phyloP scores from a whole-genome alignment of 495 filamentous ascomycete species.

The Parathielavia appendiculata region DNA sequence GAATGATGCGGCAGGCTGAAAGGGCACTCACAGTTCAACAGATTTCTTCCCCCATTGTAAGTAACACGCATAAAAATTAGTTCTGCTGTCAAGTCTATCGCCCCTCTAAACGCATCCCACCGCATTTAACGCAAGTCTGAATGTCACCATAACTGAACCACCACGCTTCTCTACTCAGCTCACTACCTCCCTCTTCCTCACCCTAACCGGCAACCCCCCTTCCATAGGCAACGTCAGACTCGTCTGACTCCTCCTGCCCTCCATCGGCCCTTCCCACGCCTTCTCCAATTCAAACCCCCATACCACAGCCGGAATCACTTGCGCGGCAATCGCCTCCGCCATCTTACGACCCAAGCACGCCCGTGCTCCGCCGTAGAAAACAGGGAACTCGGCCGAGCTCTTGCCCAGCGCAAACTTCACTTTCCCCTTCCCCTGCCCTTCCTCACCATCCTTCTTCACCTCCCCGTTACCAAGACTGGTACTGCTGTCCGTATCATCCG shows the following conservation, averaged over 20 bases:
- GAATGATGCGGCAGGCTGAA: too few species aligned
- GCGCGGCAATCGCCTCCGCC: conserved; percentile 52
- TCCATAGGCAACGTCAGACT: conserved; percentile 59
- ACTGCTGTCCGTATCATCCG: neutral
- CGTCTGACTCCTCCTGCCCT: conserved; percentile 50
- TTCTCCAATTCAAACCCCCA: conserved; percentile 46
- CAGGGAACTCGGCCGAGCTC: conserved; percentile 52
- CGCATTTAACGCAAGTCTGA: too few species aligned
- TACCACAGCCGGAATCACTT: conserved; percentile 47
- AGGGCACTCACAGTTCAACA: too few species aligned
- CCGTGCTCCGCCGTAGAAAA: conserved; percentile 56
- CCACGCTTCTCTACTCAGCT: too few species aligned
- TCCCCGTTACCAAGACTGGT: conserved; percentile 9
- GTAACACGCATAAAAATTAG: too few species aligned
- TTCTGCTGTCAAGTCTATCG: too few species aligned
- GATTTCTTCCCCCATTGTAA: too few species aligned
- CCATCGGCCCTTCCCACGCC: conserved; percentile 35
- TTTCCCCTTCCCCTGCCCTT: neutral
- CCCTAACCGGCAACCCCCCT: conserved; percentile 48
- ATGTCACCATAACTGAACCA: neutral
- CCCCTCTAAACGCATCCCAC: too few species aligned
- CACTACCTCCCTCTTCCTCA: conserved; percentile 18
- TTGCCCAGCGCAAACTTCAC: conserved; percentile 26
- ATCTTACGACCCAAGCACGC: conserved; percentile 56
- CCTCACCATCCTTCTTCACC: neutral